Base-by-base conservation (phyloP, 1,284 basidiomycete genomes). In the Hypsizygus ulmarius region DNA sequence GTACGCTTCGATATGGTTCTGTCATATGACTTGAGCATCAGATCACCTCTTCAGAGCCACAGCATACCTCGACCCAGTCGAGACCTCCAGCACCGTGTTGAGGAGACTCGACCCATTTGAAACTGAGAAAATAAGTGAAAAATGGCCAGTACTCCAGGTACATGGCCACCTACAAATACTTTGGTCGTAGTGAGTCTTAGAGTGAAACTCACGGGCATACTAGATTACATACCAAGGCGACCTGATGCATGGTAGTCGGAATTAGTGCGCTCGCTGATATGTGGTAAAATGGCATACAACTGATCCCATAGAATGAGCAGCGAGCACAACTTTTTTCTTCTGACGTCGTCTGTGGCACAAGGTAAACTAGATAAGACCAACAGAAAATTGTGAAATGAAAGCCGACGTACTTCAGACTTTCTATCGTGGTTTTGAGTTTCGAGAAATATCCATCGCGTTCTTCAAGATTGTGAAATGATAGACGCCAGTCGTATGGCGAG, bases 81-180 rank as follows among this genome's bases (percentile, higher is more conserved):
- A 84, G 72, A 1, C 96, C 97, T 11, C 93, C 96, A 3, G 83
- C 82, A 3, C 96, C 96, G 57, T 88, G 88, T 39, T 75, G 68
- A 14, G 87, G 80, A 0, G 92, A 87, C 68, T 99, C 97, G 0
- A 97, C 94, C 97, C 96, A 98, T 73, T 97, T 98, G 60, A 93
- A 78, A 64, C 90, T 93, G 27, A 29, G 18, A 21, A 11, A 27
- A 16, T 16, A 15, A 18, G 43, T 39, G 30, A 48, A 18, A 42
- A 25, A 21, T 21, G 49, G 28, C 12, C 37, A 29, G 25, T 5
- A 12, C 27, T 29, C 30, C 19, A 29, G 9, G 9, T 4, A 29
- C 14, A 18, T 25, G 18, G 35, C 29, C 43, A 35, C 69, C 46
- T 62, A 86, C 84, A 87, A 86, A 58, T 87, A 86, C 84, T 86